Conservation (phyloP, 176 grass and related monocot genomes). For the Phoenix dactylifera region DNA sequence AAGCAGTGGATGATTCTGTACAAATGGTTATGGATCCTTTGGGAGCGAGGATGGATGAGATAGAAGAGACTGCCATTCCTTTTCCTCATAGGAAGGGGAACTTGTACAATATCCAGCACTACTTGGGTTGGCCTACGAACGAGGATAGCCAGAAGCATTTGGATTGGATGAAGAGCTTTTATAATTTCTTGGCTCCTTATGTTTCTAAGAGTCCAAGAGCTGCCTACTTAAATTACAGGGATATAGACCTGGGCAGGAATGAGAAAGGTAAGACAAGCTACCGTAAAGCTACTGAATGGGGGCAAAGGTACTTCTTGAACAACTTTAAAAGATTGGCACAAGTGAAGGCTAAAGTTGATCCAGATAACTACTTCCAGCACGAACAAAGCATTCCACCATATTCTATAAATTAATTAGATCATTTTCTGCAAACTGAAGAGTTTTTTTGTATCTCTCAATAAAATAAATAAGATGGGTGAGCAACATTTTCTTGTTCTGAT, state of each 20-base stretch:
- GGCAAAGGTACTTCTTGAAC: too few relatives aligned
- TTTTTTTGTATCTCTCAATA: too few relatives aligned
- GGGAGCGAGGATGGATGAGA: conserved; percentile 34
- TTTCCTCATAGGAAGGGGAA: conserved; percentile 50
- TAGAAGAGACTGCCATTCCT: conserved; percentile 29
- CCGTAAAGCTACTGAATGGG: too few relatives aligned
- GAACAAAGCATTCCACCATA: too few relatives aligned
- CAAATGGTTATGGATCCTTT: conserved; percentile 33
- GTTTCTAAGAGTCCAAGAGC: conserved; percentile 49
- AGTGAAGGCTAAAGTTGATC: too few relatives aligned
- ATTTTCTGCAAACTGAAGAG: too few relatives aligned
- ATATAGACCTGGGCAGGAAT: conserved; percentile 39
- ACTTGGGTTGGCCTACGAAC: conserved; percentile 8
- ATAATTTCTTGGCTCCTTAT: conserved; percentile 25
- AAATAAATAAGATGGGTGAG: too few relatives aligned
- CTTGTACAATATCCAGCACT: conserved; percentile 51
- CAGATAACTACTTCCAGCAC: too few relatives aligned
- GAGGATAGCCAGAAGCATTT: conserved; percentile 5
- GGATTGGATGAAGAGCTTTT: conserved; percentile 37
- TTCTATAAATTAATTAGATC: too few relatives aligned
- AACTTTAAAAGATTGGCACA: too few relatives aligned
- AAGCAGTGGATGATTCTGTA: conserved; percentile 11
- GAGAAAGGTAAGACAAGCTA: background rate
- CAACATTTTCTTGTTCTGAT: too few relatives aligned
- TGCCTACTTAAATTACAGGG: conserved; percentile 59